Percentiles rank a stretch among this genome's conserved stretches.
Conservation (phyloP, 2,329 filamentous ascomycete genomes). For the Magnaporthiopsis incrustans region DNA sequence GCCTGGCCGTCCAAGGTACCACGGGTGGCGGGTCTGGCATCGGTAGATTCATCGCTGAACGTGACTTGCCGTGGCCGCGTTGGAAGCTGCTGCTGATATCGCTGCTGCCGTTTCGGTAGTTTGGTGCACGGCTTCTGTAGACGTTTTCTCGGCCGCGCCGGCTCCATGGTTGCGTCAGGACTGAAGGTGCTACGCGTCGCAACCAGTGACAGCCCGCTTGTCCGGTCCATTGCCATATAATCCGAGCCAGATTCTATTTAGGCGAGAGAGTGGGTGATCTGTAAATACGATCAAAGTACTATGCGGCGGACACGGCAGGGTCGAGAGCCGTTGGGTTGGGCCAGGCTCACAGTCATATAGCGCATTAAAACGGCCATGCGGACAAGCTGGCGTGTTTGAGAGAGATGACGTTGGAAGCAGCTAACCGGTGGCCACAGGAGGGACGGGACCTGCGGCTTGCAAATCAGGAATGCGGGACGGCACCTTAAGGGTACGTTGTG, state of each 20-base stretch:
- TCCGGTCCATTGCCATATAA: neutral
- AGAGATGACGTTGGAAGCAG: slow-evolving; percentile 20
- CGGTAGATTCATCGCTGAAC: slow-evolving; percentile 11
- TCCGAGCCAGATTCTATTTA: slow-evolving; percentile 12
- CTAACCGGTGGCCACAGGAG: slow-evolving; percentile 11
- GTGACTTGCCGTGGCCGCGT: neutral
- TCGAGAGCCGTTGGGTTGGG: slow-evolving; percentile 6
- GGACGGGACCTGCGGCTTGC: neutral
- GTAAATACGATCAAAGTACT: slow-evolving; percentile 5
- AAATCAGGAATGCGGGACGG: neutral
- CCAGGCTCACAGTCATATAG: slow-evolving; percentile 13
- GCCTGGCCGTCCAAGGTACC: neutral
- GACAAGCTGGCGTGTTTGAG: slow-evolving; percentile 11
- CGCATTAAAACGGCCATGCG: slow-evolving; percentile 11
- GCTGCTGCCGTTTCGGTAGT: slow-evolving; percentile 1
- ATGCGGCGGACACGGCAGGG: slow-evolving; percentile 9
- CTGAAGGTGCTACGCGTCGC: slow-evolving; percentile 8
- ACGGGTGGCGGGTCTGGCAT: slow-evolving; percentile 10
- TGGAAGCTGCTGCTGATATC: slow-evolving; percentile 9
- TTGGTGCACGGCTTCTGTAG: slow-evolving; percentile 20
- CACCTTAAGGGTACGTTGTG: neutral
- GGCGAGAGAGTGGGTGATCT: slow-evolving; percentile 7
- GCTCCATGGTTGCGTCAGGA: slow-evolving; percentile 12
- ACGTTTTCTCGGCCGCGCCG: slow-evolving; percentile 22
- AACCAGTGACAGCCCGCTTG: slow-evolving; percentile 14